Evolutionary conservation across 2,329 filamentous ascomycete species (phyloP), one percentile per base, ranked within the genome.

Genomic region (Alternaria sp.): DNA sequence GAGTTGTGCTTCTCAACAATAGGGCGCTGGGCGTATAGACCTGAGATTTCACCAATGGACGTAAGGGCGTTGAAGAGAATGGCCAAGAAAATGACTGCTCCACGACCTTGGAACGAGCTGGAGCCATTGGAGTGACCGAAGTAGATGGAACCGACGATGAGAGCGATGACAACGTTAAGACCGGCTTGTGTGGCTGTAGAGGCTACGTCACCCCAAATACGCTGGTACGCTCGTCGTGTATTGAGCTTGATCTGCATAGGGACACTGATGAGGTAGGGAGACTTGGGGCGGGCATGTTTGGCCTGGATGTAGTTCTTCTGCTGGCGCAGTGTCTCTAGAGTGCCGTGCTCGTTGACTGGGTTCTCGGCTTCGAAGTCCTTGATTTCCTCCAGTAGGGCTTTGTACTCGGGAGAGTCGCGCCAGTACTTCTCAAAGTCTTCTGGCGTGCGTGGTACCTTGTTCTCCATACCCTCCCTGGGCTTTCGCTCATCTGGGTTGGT

Each of bases 1-100:
- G 90, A 88, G 54, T 85, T 81, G 70, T 97, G 94, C 75, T 97
- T 97, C 72, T 97, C 93, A 61, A 97, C 92, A 69, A 97, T 95
- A 1, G 92, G 90, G 22, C 94, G 89, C 85, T 97, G 93, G 1
- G 91, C 86, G 73, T 94, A 97, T 2, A 97, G 62, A 45, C 62
- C 66, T 45, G 69, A 69, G 56, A 79, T 79, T 43, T 90, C 88
- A 1, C 83, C 80, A 53, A 89, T 85, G 9, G 86, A 83, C 0
- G 81, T 83, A 18, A 89, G 75, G 2, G 86, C 87, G 63, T 87
- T 89, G 65, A 89, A 80, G 3, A 90, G 76, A 25, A 89, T 76
- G 2, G 86, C 86, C 64, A 89, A 83, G 79, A 90, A 90, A 9
- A 90, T 75, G 3, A 86, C 81, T 0, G 85, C 83, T 10, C 86